Evolutionary conservation across 257 asterid genomes (phyloP), one percentile per base, ranked within the genome.

Genomic region (Jaltomata sinuosa): DNA sequence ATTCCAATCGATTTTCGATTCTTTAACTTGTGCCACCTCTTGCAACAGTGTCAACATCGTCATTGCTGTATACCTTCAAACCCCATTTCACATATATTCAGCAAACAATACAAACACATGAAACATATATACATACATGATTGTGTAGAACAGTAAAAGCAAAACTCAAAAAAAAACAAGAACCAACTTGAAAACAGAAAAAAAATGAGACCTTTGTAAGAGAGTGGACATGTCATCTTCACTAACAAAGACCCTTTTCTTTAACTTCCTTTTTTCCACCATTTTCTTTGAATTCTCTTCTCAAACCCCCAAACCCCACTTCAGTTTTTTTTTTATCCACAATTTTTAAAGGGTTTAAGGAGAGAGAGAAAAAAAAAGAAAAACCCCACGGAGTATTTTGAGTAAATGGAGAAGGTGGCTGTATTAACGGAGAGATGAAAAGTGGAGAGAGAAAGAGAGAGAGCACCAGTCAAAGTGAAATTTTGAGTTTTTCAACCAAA

Each of bases 1-100:
- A 81, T 89, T 87, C 99, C 99, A 95, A 87, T 95, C 96, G 80
- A 95, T 85, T 82, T 91, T 95, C 81, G 32, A 89, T 69, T 81
- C 94, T 19, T 88, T 85, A 61, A 89, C 86, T 82, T 91, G 92
- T 69, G 92, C 93, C 87, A 95, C 93, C 87, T 94, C 99, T 83
- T 89, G 96, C 88, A 95, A 87, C 90, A 94, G 80, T 6, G 93
- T 83, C 85, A 94, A 89, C 85, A 94, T 92, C 79, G 95, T 88
- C 38, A 86, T 87, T 69, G 91, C 84, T 45, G 95, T 59, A 87
- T 95, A 94, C 90, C 98, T 95, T 45, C 57, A 79, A 83, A 36
- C 45, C 45, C 64, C 80, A 38, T 14, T 38, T 65, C 29, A 79
- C 49, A 83, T 61, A 61, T 54, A 83, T 47, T 49, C 81, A 47